phyloP scores from a whole-genome alignment of 352 stramenopile species.

The Ophiocytium majus region DNA sequence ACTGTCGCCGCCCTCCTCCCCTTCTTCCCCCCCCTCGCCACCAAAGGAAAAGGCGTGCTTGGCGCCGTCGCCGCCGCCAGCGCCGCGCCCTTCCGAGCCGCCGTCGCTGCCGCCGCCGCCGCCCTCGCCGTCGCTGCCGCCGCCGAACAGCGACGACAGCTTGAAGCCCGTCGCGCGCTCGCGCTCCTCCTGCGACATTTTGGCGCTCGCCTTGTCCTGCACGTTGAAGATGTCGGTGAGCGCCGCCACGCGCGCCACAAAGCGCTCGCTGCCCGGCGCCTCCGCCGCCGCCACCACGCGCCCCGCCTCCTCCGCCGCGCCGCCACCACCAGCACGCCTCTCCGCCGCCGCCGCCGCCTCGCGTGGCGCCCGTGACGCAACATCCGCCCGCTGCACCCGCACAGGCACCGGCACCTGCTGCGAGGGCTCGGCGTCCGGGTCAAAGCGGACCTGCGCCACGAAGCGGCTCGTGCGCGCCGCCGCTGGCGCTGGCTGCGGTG shows the following conservation, averaged over 20 bases:
- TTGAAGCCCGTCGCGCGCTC: conserved; percentile 40
- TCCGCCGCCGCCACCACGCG: not conserved
- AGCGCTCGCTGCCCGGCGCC: conserved; percentile 23
- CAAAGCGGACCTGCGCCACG: not conserved
- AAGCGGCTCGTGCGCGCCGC: not conserved
- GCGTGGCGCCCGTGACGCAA: not conserved
- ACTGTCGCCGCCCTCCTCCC: not conserved
- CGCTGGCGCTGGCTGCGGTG: too few relatives aligned
- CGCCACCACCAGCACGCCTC: too few relatives aligned
- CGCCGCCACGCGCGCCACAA: conserved; percentile 35
- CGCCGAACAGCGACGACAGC: conserved; percentile 39
- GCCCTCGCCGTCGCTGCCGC: too few relatives aligned
- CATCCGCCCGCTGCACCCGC: too few relatives aligned
- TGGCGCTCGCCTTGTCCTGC: conserved; percentile 45
- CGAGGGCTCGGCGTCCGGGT: not conserved
- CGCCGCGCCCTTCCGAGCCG: not conserved
- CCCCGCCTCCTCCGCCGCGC: not conserved
- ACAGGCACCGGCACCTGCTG: not conserved
- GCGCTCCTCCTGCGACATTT: conserved; percentile 40
- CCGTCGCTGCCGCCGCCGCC: not conserved
- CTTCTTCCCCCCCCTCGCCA: not conserved
- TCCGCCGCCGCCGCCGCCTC: not conserved
- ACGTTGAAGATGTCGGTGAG: conserved; percentile 52
- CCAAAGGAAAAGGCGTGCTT: conserved; percentile 14
- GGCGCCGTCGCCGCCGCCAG: not conserved